phyloP scores from a whole-genome alignment of 2,329 filamentous ascomycete species.

The Xylaria polymorpha region DNA sequence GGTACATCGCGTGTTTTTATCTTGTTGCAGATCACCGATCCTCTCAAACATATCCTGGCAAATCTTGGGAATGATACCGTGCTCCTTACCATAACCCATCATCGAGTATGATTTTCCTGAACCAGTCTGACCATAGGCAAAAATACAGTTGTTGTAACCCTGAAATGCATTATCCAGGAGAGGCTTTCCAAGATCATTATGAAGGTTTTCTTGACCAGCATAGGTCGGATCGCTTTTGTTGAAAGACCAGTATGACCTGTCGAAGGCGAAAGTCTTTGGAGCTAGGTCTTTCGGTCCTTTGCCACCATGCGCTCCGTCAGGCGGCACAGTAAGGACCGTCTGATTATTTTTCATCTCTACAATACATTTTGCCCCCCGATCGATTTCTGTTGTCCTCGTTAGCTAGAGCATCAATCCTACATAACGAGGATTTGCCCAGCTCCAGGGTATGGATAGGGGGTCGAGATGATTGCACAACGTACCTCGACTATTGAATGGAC shows the following conservation, averaged over 20 bases:
- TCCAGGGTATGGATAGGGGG: neutral
- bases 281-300: slow-evolving; percentile 78
- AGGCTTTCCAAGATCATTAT: slow-evolving; percentile 87
- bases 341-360: slow-evolving; percentile 96
- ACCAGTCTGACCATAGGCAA: slow-evolving; percentile 97
- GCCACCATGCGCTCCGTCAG: slow-evolving; percentile 65
- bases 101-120: slow-evolving; percentile 99
- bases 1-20: slow-evolving; percentile 85
- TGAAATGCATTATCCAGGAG: slow-evolving; percentile 97
- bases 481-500: slow-evolving; percentile 97
- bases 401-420: slow-evolving; percentile 31
- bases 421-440: neutral
- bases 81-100: slow-evolving; percentile 98
- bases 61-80: slow-evolving; percentile 95
- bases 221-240: slow-evolving; percentile 83
- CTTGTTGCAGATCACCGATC: slow-evolving; percentile 76
- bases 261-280: slow-evolving; percentile 91
- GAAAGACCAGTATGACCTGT: slow-evolving; percentile 98
- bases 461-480: slow-evolving; percentile 46
- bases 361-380: slow-evolving; percentile 93
- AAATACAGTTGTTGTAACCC: slow-evolving; percentile 99
- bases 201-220: slow-evolving; percentile 89
- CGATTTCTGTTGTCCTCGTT: slow-evolving; percentile 72
- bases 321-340: slow-evolving; percentile 83
- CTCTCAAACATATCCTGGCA: slow-evolving; percentile 97